Base-by-base conservation (phyloP, 306 rosid species). In the Myrica gale region DNA sequence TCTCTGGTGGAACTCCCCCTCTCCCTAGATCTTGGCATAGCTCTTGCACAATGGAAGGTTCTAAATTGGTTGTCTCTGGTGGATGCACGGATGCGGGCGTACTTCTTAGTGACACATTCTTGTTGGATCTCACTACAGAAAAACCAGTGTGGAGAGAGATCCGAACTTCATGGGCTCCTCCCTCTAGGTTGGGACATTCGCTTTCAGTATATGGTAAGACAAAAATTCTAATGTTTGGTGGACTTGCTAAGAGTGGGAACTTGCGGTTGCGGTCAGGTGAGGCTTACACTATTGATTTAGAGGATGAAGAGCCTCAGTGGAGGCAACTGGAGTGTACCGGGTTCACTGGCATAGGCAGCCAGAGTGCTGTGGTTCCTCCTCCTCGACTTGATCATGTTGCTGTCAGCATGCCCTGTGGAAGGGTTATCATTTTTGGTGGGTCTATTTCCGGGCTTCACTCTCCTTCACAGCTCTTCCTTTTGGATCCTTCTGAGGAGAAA, bases 361-460 rank as follows among this genome's bases (percentile, higher is more conserved):
- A 95, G 84, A 90, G 84, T 75, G 96, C 89, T 0, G 92, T 82
- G 79, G 91, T 95, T 70, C 98, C 98, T 72, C 99, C 98, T 66
- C 97, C 98, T 13, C 86, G 99, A 74, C 84, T 96, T 26, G 99
- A 96, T 79, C 99, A 96, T 63, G 99, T 96, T 72, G 97, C 99
- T 13, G 89, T 96, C 62, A 96, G 93, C 87, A 92, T 96, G 98
- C 99, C 99, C n/a, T 96, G 99, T 82, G 99, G 99, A 65, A 90
- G 98, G 85, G 81, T 95, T 21, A 95, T 92, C 74, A 86, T 92
- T 65, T 95, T 92, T 32, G 99, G 99, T 45, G 97, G 99, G 58
- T 92, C 99, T 21, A 88, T 95, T 53, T 91, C 93, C 0, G 99
- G 99, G 76, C 92, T 95, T 77, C 99, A 95, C 82, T 95, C 99